Conservation (phyloP, 306 rosid species). For the Vigna nakashimae region DNA sequence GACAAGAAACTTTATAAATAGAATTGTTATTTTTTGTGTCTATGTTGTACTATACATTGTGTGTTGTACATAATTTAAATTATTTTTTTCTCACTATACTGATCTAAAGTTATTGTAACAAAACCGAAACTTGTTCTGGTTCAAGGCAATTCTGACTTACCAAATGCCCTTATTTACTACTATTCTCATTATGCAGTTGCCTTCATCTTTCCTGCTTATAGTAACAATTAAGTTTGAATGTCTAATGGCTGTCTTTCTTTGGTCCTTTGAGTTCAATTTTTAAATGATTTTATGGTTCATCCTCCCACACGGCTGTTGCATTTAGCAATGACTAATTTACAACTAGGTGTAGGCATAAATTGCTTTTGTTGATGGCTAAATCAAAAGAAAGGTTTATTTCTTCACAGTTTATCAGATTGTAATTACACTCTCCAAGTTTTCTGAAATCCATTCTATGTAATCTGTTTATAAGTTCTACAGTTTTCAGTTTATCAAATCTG, state of each 20-base stretch:
- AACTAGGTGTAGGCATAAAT: background rate
- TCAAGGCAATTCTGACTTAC: conserved; percentile 22
- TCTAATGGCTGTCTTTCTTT: conserved; percentile 19
- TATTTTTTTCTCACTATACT: too few relatives aligned
- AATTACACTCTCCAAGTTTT: conserved; percentile 14
- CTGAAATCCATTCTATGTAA: conserved; percentile 28
- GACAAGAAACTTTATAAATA: conserved; percentile 19
- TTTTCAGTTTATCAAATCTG: conserved; percentile 19
- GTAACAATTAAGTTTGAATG: conserved; percentile 17
- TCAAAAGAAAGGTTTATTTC: conserved; percentile 11
- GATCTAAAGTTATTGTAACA: background rate
- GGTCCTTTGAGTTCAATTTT: background rate
- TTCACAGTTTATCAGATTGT: conserved; percentile 25
- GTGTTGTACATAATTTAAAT: too few relatives aligned
- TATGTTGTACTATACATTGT: background rate
- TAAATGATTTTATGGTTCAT: conserved; percentile 21
- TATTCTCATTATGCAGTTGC: background rate
- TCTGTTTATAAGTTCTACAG: conserved; percentile 30
- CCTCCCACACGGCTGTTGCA: conserved; percentile 32
- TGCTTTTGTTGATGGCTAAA: conserved; percentile 11
- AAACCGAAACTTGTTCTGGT: conserved; percentile 3
- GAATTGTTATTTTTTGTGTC: background rate
- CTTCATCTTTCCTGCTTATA: conserved; percentile 3
- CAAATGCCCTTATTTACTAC: background rate
- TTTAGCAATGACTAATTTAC: background rate